A percentile compares a stretch with the other conserved stretches of the same genome.
Evolutionary conservation across 495 filamentous ascomycete genomes (phyloP).

Genomic region (Xylaria longipes): DNA sequence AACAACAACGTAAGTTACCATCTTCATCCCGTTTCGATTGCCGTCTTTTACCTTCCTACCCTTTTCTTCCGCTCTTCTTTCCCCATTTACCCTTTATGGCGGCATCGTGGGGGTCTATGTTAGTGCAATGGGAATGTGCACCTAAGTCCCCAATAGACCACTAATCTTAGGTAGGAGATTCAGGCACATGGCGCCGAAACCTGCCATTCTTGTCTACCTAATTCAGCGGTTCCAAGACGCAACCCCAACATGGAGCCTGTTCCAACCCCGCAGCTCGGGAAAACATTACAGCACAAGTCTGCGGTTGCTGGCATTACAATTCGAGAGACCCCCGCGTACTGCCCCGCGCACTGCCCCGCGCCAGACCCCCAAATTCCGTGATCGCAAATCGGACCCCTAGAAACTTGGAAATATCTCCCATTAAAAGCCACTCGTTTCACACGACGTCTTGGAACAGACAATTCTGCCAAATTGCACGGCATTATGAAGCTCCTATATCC

Average conservation of each 20-base stretch:
- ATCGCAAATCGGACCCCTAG: neutral
- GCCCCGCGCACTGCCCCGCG: constrained; percentile 25
- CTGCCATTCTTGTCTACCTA: neutral
- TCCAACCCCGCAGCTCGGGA: constrained; percentile 12
- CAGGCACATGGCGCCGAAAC: constrained; percentile 14
- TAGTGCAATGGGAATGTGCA: neutral
- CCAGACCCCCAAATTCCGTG: constrained; percentile 19
- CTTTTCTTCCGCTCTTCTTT: neutral
- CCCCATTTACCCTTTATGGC: neutral
- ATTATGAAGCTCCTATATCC: constrained; percentile 69
- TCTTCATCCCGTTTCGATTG: neutral
- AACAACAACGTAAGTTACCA: neutral
- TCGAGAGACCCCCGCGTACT: constrained; percentile 10
- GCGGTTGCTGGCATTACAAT: neutral
- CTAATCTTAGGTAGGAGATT: neutral
- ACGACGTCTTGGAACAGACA: neutral
- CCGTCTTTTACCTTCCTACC: neutral
- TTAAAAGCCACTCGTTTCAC: neutral
- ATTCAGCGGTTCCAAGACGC: neutral
- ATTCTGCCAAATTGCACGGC: neutral
- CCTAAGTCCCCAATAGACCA: neutral
- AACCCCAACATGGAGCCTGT: neutral
- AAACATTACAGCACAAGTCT: neutral
- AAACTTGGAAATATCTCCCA: neutral
- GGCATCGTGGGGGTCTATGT: neutral